Percentiles rank a stretch among this genome's conserved stretches.
Evolutionary conservation across 179 eudicot species (phyloP).

Genomic region (Beta corolliflora): DNA sequence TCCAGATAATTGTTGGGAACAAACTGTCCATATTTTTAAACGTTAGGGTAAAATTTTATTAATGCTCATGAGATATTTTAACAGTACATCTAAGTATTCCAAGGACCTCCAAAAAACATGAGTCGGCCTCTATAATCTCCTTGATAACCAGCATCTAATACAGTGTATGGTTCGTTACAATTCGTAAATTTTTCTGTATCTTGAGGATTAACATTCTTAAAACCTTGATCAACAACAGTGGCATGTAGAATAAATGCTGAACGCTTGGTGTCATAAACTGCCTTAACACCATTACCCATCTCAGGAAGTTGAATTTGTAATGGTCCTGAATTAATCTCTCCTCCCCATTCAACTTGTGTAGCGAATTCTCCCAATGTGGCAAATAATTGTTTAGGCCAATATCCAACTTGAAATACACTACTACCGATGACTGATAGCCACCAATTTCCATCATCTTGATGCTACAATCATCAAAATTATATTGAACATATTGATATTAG

Average conservation of each 20-base stretch:
- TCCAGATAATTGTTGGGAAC: too few species aligned
- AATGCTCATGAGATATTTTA: too few species aligned
- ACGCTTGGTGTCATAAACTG: not conserved
- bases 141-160: not conserved
- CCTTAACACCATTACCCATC: slow-evolving; percentile 9
- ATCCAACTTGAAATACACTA: not conserved
- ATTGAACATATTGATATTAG: not conserved
- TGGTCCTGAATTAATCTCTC: slow-evolving; percentile 8
- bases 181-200: not conserved
- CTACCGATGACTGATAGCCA: not conserved
- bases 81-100: too few species aligned
- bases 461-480: not conserved
- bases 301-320: slow-evolving; percentile 1
- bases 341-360: slow-evolving; percentile 15
- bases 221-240: not conserved
- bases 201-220: not conserved
- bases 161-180: slow-evolving; percentile 3
- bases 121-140: slow-evolving; percentile 19
- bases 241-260: slow-evolving; percentile 12
- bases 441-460: slow-evolving; percentile 22
- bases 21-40: too few species aligned
- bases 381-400: slow-evolving; percentile 17
- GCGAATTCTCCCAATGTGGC: slow-evolving; percentile 4
- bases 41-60: too few species aligned
- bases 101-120: slow-evolving; percentile 15